Evolutionary conservation across 2,329 filamentous ascomycete species (phyloP).

Genomic region (Setomelanomma holmii): DNA sequence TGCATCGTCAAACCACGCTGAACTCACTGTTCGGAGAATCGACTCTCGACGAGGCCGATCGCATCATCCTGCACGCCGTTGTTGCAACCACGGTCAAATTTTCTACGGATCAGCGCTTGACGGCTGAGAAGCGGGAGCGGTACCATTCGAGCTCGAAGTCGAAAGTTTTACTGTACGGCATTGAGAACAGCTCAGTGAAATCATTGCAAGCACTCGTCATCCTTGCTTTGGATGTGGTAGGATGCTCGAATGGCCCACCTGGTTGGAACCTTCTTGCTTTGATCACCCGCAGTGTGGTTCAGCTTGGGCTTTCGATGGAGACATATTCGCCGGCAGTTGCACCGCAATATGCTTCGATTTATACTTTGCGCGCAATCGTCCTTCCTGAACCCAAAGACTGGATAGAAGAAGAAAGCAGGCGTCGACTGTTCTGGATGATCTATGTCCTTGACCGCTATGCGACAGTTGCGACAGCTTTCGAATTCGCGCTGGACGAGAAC

Average conservation of each 20-base stretch:
- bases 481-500: conserved; percentile 86
- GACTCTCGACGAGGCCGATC: conserved; percentile 79
- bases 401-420: conserved; percentile 85
- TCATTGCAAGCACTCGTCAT: conserved; percentile 87
- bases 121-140: conserved; percentile 72
- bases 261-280: conserved; percentile 92
- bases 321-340: conserved; percentile 79
- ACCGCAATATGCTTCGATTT: conserved; percentile 83
- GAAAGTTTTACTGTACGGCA: conserved; percentile 83
- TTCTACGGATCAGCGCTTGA: conserved; percentile 77
- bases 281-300: conserved; percentile 87
- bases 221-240: conserved; percentile 82
- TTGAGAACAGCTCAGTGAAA: conserved; percentile 90
- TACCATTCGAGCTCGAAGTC: conserved; percentile 86
- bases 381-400: conserved; percentile 83
- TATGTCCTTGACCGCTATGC: conserved; percentile 90
- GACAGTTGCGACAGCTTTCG: conserved; percentile 88
- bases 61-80: conserved; percentile 84
- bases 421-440: conserved; percentile 92
- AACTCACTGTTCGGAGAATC: conserved; percentile 78
- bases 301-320: conserved; percentile 85
- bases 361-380: conserved; percentile 84
- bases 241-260: conserved; percentile 86
- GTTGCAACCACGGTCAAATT: conserved; percentile 88
- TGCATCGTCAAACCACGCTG: conserved; percentile 83